Conservation (phyloP, 176 grass and related monocot genomes). For the Musa schizocarpa region DNA sequence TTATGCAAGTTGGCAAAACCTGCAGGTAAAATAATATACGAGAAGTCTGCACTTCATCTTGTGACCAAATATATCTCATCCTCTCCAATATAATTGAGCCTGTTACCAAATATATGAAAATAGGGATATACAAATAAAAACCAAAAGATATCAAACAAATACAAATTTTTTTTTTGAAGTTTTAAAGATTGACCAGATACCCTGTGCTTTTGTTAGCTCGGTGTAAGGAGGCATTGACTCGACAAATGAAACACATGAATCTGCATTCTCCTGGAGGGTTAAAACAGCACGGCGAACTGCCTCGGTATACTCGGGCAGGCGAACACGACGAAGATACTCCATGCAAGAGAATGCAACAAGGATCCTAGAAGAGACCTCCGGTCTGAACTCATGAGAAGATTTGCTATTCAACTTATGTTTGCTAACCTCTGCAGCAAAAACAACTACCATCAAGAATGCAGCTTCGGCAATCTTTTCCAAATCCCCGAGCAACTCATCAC, state of each 20-base stretch:
- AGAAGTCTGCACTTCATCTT: constrained; percentile 82
- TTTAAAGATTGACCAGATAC: constrained; percentile 23
- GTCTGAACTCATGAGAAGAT: constrained; percentile 27
- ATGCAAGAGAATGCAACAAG: constrained; percentile 78
- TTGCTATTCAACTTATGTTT: constrained; percentile 58
- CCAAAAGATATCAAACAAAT: constrained; percentile 8
- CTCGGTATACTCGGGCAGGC: constrained; percentile 85
- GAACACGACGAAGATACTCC: constrained; percentile 68
- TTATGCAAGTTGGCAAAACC: constrained; percentile 70
- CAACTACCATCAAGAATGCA: constrained; percentile 84
- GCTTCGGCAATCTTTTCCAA: constrained; percentile 72
- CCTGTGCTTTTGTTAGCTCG: constrained; percentile 63
- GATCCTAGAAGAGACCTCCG: constrained; percentile 52
- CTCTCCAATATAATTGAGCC: constrained; percentile 31
- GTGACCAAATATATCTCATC: constrained; percentile 53
- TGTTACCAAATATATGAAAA: constrained; percentile 15
- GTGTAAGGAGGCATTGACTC: constrained; percentile 67
- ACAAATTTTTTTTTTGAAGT: not conserved
- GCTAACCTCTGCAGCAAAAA: constrained; percentile 51
- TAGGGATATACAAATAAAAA: not conserved
- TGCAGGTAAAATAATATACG: constrained; percentile 83
- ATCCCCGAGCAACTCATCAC: constrained; percentile 33
- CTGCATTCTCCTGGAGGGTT: constrained; percentile 49
- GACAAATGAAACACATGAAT: constrained; percentile 40
- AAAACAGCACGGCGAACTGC: constrained; percentile 51